Percentiles rank a stretch among this genome's conserved stretches.
Evolutionary conservation across 805 yeast species (phyloP).

Genomic region (Wickerhamiella dianesei): DNA sequence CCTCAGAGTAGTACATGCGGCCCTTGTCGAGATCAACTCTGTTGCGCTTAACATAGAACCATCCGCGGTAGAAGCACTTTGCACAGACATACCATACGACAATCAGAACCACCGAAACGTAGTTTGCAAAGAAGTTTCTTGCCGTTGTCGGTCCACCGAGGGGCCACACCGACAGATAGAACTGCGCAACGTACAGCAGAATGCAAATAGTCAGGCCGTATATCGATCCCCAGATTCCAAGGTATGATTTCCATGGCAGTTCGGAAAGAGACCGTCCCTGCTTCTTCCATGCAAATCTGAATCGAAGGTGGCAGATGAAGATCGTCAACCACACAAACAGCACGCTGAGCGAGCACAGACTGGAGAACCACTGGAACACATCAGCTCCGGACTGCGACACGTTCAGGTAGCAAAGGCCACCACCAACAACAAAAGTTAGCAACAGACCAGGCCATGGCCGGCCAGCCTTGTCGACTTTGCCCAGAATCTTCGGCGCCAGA

Average conservation of each 20-base stretch:
- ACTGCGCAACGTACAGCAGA: constrained; percentile 46
- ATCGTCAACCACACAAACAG: constrained; percentile 18
- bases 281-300: constrained; percentile 43
- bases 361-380: constrained; percentile 21
- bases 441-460: constrained; percentile 61
- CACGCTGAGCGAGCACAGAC: constrained; percentile 17
- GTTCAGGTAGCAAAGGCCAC: background rate
- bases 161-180: constrained; percentile 58
- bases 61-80: constrained; percentile 25
- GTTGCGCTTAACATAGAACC: constrained; percentile 1
- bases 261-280: constrained; percentile 59
- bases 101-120: constrained; percentile 25
- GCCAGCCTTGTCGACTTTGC: constrained; percentile 59
- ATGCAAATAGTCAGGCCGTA: constrained; percentile 46
- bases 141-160: constrained; percentile 23
- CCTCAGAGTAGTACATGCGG: background rate
- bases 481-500: constrained; percentile 43
- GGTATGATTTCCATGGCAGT: constrained; percentile 49
- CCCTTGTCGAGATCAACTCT: background rate
- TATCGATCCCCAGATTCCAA: constrained; percentile 56
- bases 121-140: constrained; percentile 31
- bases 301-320: constrained; percentile 21
- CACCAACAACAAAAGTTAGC: constrained; percentile 24
- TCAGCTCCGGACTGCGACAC: background rate
- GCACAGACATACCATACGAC: constrained; percentile 30